Percentiles rank a stretch among this genome's conserved stretches.
Evolutionary conservation across 2,329 filamentous ascomycete species (phyloP).

Genomic region (Aspergillus ruber): DNA sequence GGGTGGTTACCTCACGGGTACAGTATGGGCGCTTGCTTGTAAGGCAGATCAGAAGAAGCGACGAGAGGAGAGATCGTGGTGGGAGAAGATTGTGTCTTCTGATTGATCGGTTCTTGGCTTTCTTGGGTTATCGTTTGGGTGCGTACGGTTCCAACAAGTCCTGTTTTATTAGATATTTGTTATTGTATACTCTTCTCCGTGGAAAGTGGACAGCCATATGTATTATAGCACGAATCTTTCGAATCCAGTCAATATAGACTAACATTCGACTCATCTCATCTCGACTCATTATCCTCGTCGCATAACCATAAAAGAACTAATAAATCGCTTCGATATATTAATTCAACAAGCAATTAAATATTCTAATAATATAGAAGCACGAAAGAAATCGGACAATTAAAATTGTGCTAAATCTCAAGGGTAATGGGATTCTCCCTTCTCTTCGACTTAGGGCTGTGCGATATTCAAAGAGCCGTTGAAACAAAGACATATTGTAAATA

Average conservation of each 20-base stretch:
- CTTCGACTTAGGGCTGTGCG: background rate
- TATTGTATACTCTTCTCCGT: background rate
- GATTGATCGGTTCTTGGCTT: background rate
- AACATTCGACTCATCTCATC: too few species aligned
- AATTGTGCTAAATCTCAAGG: background rate
- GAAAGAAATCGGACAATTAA: too few species aligned
- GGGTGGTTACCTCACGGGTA: conserved; percentile 35
- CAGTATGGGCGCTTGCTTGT: conserved; percentile 11
- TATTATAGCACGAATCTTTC: background rate
- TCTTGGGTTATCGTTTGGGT: background rate
- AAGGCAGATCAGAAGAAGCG: conserved; percentile 10
- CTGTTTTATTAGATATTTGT: background rate
- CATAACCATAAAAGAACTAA: too few species aligned
- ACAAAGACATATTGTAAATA: background rate
- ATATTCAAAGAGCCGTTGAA: background rate
- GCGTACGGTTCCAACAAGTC: background rate
- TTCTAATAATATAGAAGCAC: too few species aligned
- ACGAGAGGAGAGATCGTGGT: conserved; percentile 11
- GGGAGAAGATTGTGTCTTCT: conserved; percentile 4
- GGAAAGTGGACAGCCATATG: background rate
- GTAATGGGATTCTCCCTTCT: background rate
- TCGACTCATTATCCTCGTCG: too few species aligned
- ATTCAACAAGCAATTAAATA: too few species aligned
- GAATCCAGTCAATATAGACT: too few species aligned
- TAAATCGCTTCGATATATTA: too few species aligned